Evolutionary conservation across 2,329 filamentous ascomycete species (phyloP), one percentile per base, ranked within the genome.

Genomic region (Ceratocystis smalleyi): DNA sequence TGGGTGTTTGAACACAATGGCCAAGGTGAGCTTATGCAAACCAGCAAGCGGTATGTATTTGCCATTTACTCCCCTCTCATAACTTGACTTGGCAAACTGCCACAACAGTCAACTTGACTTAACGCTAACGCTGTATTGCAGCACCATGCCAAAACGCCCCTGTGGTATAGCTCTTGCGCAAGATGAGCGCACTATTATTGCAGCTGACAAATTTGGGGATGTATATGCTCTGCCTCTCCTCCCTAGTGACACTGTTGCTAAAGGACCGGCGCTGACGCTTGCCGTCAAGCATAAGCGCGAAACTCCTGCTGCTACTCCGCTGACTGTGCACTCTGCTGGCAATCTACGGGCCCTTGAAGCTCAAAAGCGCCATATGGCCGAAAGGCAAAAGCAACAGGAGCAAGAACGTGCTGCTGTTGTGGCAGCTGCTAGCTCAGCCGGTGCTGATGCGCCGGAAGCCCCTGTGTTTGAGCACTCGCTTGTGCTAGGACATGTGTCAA

Each of bases 181-280:
- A 47, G 86, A 91, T 71, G 80, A 83, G 67, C 78, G 80, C 54
- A 88, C 84, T 7, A 89, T 99, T 68, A 75, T 97, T 65, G 85
- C 83, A 67, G 92, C 85, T 62, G 94, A 99, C 77, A 99, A 99
- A 74, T 97, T 97, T 71, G 94, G 94, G 68, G 94, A 99, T 73
- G 92, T 96, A 67, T 97, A 96, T 75, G 83, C 88, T 10, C 75
- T 99, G 6, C 92, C 94, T 15, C 78, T 97, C 2, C 73, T 90
- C 55, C 71, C 71, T 64, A 63, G 65, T 51, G 59, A 66, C 17
- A 64, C 68, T 22, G 63, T 69, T 15, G 22, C 68, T 69, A 59
- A 54, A 68, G 65, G 66, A 49, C 66, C 67, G 43, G 64, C 70
- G 40, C 63, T 68, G 35, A 47, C 67, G 2, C 66, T 68, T 22